phyloP scores from a whole-genome alignment of 2,329 filamentous ascomycete genomes.

The Fusarium nurragi region DNA sequence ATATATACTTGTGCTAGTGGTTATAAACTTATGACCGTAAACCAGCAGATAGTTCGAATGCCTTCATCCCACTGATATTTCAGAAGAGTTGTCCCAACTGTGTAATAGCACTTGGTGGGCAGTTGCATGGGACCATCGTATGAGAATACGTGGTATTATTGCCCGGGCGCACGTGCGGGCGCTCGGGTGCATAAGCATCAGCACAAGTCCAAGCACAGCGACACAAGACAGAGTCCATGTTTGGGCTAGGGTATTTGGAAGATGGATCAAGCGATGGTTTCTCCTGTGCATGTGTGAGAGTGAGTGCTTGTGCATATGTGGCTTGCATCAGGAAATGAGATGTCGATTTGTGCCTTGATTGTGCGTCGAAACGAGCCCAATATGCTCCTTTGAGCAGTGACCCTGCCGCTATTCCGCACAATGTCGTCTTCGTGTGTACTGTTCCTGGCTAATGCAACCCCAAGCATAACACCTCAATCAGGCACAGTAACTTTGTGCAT shows the following conservation, averaged over 20 bases:
- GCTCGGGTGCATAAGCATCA: constrained; percentile 21
- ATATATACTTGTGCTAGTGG: constrained; percentile 19
- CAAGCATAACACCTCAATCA: constrained; percentile 35
- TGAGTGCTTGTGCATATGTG: constrained; percentile 37
- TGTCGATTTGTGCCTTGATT: constrained; percentile 42
- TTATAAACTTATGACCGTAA: constrained; percentile 21
- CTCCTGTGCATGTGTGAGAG: constrained; percentile 21
- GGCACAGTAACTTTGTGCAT: constrained; percentile 46
- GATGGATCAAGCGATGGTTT: constrained; percentile 15
- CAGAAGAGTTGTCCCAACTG: not conserved
- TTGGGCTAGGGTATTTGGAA: constrained; percentile 13
- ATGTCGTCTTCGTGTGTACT: constrained; percentile 25
- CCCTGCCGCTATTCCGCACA: constrained; percentile 29
- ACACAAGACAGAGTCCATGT: constrained; percentile 17
- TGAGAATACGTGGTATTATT: not conserved
- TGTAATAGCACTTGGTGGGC: not conserved
- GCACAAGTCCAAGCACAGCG: constrained; percentile 21
- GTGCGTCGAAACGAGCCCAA: constrained; percentile 28
- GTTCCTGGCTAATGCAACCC: constrained; percentile 47
- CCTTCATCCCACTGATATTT: constrained; percentile 3
- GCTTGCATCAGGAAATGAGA: constrained; percentile 45
- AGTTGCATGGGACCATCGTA: not conserved
- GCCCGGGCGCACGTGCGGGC: constrained; percentile 16
- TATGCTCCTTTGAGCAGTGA: constrained; percentile 21
- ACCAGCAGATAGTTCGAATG: constrained; percentile 28